Evolutionary conservation across 106 monocot genomes (phyloP).

Genomic region (Allium cepa): DNA sequence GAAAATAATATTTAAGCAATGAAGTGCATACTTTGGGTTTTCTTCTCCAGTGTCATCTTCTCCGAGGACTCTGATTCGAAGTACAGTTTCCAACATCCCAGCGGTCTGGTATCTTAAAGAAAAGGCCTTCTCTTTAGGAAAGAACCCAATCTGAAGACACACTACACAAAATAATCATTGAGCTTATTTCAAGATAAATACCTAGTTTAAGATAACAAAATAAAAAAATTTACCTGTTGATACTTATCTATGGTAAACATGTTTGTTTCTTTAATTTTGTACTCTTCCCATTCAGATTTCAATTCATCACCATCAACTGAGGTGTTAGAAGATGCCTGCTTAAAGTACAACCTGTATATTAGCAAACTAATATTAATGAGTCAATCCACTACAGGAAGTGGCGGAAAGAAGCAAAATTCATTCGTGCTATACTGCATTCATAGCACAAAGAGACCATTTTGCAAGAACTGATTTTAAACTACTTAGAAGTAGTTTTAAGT

Average conservation of each 20-base stretch:
- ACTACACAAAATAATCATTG: slow-evolving; percentile 12
- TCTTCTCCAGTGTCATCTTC: slow-evolving; percentile 97
- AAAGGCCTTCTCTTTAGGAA: slow-evolving; percentile 78
- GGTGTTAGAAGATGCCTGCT: slow-evolving; percentile 64
- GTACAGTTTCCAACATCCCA: slow-evolving; percentile 89
- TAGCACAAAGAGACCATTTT: neutral
- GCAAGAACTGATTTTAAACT: too few relatives aligned
- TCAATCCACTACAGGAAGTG: neutral
- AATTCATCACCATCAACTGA: slow-evolving; percentile 40
- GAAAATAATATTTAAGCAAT: neutral
- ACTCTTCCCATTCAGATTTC: slow-evolving; percentile 85
- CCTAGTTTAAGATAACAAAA: neutral
- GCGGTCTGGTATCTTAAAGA: slow-evolving; percentile 93
- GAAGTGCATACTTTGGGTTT: slow-evolving; percentile 58
- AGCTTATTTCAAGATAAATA: slow-evolving; percentile 2
- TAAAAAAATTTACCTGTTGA: slow-evolving; percentile 63
- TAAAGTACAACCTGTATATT: slow-evolving; percentile 69
- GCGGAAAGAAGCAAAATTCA: neutral
- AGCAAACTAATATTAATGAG: neutral
- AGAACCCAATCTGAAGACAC: slow-evolving; percentile 81
- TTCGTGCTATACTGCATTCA: neutral
- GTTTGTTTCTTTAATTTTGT: slow-evolving; percentile 99
- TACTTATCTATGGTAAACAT: slow-evolving; percentile 95
- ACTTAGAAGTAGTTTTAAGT: too few relatives aligned
- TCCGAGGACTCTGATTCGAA: slow-evolving; percentile 84